These are phyloP conservation scores for Ogataea corticis DNA, from an alignment of 805 yeast genomes.

Conservation along the genomic window DNA sequence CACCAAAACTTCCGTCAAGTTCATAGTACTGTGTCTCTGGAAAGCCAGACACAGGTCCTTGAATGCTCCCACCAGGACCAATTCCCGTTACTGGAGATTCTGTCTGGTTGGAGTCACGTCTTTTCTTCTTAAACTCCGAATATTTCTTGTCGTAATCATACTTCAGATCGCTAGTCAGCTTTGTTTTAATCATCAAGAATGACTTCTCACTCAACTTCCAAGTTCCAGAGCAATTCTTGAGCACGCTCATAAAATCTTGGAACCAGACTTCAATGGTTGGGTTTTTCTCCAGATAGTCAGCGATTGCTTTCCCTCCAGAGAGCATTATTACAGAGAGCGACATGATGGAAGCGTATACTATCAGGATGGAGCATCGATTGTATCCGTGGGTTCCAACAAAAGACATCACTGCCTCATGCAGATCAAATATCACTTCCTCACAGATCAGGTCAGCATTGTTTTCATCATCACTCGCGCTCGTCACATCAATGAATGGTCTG, in stretches of 20 bases:
- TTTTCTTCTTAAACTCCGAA: not conserved
- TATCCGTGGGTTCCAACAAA: conserved; percentile 43
- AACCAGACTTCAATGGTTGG: conserved; percentile 32
- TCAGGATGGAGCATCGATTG: conserved; percentile 44
- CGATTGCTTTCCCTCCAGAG: conserved; percentile 18
- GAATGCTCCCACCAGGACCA: too few relatives aligned
- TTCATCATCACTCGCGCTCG: conserved; percentile 9
- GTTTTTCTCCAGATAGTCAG: conserved; percentile 32
- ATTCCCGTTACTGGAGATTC: too few relatives aligned
- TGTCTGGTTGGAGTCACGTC: not conserved
- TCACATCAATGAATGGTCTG: conserved; percentile 54
- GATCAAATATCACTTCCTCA: conserved; percentile 42
- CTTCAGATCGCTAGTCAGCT: conserved; percentile 25
- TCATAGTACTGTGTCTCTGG: conserved; percentile 1
- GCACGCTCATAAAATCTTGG: conserved; percentile 41
- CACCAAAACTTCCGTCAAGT: conserved; percentile 43
- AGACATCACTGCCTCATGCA: conserved; percentile 39
- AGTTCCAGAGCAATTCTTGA: conserved; percentile 43
- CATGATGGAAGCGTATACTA: conserved; percentile 48
- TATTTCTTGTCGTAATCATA: conserved; percentile 17
- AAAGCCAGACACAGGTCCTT: too few relatives aligned
- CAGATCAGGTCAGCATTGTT: conserved; percentile 30
- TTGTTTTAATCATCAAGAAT: conserved; percentile 39
- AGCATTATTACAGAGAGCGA: conserved; percentile 16
- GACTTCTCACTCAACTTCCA: conserved; percentile 52